phyloP scores from a whole-genome alignment of 495 filamentous ascomycete species.

The Hyaloscypha hepaticicola region DNA sequence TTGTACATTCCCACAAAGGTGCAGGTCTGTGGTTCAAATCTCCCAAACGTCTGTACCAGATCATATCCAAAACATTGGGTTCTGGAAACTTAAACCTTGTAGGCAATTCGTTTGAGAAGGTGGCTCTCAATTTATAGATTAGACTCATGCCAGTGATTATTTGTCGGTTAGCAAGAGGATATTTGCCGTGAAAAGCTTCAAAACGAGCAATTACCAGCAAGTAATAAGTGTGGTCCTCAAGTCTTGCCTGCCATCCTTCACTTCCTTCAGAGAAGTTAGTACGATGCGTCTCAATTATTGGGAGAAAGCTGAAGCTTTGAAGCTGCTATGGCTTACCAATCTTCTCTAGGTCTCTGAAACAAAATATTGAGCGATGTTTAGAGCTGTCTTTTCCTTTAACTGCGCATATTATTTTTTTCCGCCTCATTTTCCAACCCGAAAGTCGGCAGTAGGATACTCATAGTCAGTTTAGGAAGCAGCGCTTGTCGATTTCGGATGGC shows the following conservation, averaged over 20 bases:
- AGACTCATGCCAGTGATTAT: neutral
- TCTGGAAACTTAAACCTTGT: neutral
- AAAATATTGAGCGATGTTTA: neutral
- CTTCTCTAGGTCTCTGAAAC: neutral
- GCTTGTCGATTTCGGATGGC: neutral
- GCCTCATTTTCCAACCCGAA: neutral
- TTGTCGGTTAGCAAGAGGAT: neutral
- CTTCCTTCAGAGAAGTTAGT: neutral
- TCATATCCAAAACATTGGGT: neutral
- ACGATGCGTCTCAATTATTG: neutral
- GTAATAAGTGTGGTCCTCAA: conserved; percentile 2
- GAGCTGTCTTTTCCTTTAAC: neutral
- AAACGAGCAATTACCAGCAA: neutral
- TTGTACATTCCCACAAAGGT: neutral
- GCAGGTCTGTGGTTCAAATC: neutral
- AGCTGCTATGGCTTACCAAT: neutral
- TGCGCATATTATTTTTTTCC: neutral
- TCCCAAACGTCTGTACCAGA: neutral
- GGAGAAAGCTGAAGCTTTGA: neutral
- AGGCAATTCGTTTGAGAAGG: neutral
- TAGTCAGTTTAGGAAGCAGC: neutral
- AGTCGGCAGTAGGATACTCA: neutral
- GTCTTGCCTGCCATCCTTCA: neutral
- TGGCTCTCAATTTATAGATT: neutral
- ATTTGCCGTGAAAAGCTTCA: neutral